phyloP scores from a whole-genome alignment of 2,329 filamentous ascomycete species.

The Aspergillus cejpii region DNA sequence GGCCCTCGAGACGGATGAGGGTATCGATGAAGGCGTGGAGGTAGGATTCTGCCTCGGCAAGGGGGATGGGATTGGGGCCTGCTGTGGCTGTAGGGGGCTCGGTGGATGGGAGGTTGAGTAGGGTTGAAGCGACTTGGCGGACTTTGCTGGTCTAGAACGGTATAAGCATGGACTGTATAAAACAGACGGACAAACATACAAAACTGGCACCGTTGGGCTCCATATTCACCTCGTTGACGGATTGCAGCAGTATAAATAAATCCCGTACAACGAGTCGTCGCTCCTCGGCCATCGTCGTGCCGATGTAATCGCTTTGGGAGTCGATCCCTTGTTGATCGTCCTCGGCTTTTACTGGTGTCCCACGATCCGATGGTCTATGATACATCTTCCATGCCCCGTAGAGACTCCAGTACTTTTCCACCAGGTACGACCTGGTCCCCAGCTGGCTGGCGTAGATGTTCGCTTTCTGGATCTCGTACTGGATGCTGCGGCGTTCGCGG shows the following conservation, averaged over 20 bases:
- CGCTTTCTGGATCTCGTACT: constrained; percentile 86
- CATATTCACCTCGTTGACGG: constrained; percentile 77
- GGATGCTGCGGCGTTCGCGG: constrained; percentile 43
- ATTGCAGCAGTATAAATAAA: constrained; percentile 65
- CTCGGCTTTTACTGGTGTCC: constrained; percentile 18
- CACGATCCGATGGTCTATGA: constrained; percentile 15
- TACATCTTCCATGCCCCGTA: constrained; percentile 54
- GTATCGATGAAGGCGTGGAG: constrained; percentile 67
- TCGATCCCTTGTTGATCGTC: constrained; percentile 21
- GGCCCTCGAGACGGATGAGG: constrained; percentile 65
- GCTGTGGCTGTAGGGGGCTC: constrained; percentile 38
- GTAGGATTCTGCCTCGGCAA: constrained; percentile 60
- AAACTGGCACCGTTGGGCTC: constrained; percentile 63
- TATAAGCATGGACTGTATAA: background rate
- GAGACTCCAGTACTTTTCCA: constrained; percentile 77
- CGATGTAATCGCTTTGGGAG: constrained; percentile 45
- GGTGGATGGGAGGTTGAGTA: constrained; percentile 54
- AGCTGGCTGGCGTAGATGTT: constrained; percentile 81
- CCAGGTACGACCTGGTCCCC: constrained; percentile 73
- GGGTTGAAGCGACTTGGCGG: constrained; percentile 71
- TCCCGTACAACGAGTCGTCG: constrained; percentile 75
- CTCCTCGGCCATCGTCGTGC: constrained; percentile 64
- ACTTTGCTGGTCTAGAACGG: constrained; percentile 65
- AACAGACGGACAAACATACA: constrained; percentile 46
- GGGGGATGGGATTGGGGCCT: constrained; percentile 27